These are phyloP conservation scores for Brassica carinata DNA, from an alignment of 345 rosid species.

Conservation along the genomic window DNA sequence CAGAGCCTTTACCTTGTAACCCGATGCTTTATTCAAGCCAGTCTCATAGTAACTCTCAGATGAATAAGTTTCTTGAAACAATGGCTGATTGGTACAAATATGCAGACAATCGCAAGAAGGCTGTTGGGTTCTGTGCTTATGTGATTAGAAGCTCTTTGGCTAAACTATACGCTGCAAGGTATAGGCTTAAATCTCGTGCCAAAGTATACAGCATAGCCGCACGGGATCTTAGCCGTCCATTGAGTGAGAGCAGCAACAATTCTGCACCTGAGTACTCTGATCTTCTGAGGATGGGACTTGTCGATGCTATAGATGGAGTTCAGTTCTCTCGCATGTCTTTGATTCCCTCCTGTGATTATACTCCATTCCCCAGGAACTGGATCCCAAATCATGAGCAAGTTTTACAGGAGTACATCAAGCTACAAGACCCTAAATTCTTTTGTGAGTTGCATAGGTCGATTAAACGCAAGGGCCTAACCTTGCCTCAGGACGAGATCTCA, in stretches of 20 bases:
- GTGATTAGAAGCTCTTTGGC: slow-evolving; percentile 93
- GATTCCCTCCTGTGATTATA: slow-evolving; percentile 93
- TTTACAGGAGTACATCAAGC: slow-evolving; percentile 71
- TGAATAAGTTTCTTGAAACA: slow-evolving; percentile 97
- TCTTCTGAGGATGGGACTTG: slow-evolving; percentile 95
- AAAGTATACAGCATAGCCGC: slow-evolving; percentile 86
- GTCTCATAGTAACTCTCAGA: slow-evolving; percentile 92
- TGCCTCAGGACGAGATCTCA: slow-evolving; percentile 92
- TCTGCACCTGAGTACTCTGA: slow-evolving; percentile 94
- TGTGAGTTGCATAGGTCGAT: slow-evolving; percentile 67
- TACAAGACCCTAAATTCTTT: slow-evolving; percentile 86
- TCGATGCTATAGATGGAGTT: slow-evolving; percentile 91
- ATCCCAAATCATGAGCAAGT: slow-evolving; percentile 80
- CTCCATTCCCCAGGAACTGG: slow-evolving; percentile 91
- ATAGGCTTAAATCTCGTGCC: slow-evolving; percentile 93
- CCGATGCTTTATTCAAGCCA: slow-evolving; percentile 97
- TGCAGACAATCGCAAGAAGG: slow-evolving; percentile 92
- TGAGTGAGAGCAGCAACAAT: slow-evolving; percentile 79
- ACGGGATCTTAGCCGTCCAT: slow-evolving; percentile 79
- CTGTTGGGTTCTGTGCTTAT: slow-evolving; percentile 94
- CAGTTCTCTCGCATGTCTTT: slow-evolving; percentile 89
- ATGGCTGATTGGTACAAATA: slow-evolving; percentile 97
- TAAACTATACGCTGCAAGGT: slow-evolving; percentile 94
- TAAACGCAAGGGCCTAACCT: slow-evolving; percentile 57
- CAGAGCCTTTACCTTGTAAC: slow-evolving; percentile 91